A percentile compares a stretch with the other conserved stretches of the same genome.
Conservation (phyloP, 108 stramenopile species). For the Parietichytrium sp. region DNA sequence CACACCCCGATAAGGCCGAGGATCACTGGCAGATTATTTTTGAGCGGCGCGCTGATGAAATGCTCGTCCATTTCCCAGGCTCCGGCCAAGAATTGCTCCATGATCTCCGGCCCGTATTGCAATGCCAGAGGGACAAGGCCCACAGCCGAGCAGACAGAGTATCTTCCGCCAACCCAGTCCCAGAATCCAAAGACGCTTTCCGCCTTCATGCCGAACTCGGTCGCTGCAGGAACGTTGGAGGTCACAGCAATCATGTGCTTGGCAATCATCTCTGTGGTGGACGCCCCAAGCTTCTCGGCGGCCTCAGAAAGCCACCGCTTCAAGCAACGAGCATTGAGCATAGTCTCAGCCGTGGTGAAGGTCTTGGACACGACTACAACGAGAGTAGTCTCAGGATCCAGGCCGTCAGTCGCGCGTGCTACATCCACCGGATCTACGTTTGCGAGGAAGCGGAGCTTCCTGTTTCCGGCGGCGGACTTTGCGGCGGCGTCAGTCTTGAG, state of each 20-base stretch:
- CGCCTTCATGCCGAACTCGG: slow-evolving; percentile 81
- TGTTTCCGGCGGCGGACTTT: slow-evolving; percentile 68
- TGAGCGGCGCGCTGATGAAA: slow-evolving; percentile 83
- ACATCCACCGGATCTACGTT: slow-evolving; percentile 99
- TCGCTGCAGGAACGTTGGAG: slow-evolving; percentile 39
- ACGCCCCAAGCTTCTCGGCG: slow-evolving; percentile 60
- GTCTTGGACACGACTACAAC: slow-evolving; percentile 96
- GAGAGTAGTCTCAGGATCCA: slow-evolving; percentile 80
- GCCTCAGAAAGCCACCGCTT: slow-evolving; percentile 94
- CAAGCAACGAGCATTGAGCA: slow-evolving; percentile 96
- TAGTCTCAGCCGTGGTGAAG: slow-evolving; percentile 99
- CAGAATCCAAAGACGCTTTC: slow-evolving; percentile 87
- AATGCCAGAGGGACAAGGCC: slow-evolving; percentile 81
- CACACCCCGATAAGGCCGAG: slow-evolving; percentile 97
- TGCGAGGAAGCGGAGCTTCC: slow-evolving; percentile 85
- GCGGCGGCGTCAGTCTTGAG: slow-evolving; percentile 88
- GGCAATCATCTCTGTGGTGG: slow-evolving; percentile 69
- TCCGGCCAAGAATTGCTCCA: slow-evolving; percentile 79
- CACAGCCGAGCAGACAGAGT: slow-evolving; percentile 67
- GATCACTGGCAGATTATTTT: slow-evolving; percentile 88
- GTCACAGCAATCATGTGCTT: slow-evolving; percentile 89
- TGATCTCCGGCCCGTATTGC: slow-evolving; percentile 75
- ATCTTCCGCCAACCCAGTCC: slow-evolving; percentile 96
- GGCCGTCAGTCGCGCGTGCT: slow-evolving; percentile 82
- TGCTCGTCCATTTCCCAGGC: slow-evolving; percentile 93